These are phyloP conservation scores for Neofusicoccum ribis DNA, from an alignment of 2,329 filamentous ascomycete species.

Conservation along the genomic window DNA sequence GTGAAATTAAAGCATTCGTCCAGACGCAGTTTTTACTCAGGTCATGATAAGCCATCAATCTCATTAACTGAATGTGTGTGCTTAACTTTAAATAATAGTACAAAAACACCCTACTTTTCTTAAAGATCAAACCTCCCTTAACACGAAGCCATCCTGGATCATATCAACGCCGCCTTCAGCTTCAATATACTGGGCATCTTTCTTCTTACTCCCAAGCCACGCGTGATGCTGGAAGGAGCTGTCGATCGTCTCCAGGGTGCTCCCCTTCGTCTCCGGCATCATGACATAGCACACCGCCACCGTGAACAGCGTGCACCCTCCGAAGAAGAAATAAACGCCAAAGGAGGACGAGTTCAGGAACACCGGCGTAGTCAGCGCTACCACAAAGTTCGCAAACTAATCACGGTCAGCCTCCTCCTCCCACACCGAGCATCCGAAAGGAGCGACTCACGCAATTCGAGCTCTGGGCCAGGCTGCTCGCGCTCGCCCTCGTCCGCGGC, in stretches of 20 bases:
- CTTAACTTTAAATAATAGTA: no score
- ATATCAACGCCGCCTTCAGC: no score
- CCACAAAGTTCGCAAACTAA: conserved; percentile 34
- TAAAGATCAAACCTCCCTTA: no score
- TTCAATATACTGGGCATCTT: background rate
- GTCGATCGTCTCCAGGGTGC: conserved; percentile 53
- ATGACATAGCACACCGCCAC: conserved; percentile 33
- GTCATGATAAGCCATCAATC: no score
- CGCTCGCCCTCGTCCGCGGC: conserved; percentile 54
- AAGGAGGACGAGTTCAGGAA: conserved; percentile 46
- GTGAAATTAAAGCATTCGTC: no score
- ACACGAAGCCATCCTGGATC: no score
- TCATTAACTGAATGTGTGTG: no score
- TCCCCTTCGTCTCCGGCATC: conserved; percentile 55
- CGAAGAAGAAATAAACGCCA: conserved; percentile 38
- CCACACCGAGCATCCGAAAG: no score
- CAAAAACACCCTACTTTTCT: no score
- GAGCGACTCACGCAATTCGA: conserved; percentile 50
- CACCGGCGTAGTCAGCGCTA: conserved; percentile 48
- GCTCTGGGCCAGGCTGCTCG: conserved; percentile 54
- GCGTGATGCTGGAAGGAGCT: conserved; percentile 43
- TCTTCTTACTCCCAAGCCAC: conserved; percentile 5
- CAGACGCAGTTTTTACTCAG: no score
- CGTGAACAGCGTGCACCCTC: conserved; percentile 27
- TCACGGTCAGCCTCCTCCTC: no score